Base-by-base conservation (phyloP, 140 eudicot genomes). In the Ambrosia hybrid region DNA sequence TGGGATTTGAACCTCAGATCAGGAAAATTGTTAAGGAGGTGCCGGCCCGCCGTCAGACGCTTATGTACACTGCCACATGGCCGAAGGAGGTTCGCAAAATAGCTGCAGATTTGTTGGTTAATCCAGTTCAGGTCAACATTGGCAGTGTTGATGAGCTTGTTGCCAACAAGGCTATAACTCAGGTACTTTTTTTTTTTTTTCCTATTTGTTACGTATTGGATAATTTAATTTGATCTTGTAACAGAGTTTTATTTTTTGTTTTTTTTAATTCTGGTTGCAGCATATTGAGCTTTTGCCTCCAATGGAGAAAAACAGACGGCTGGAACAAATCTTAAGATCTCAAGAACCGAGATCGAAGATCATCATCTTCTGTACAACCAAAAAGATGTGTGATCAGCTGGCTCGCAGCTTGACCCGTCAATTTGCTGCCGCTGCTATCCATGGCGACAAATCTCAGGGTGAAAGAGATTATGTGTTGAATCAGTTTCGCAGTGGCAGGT, bases 61-160 rank as follows among this genome's bases (percentile, higher is more conserved):
- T 94, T 64, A 94, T 94, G 99, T 94, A 90, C 86, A 94, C 99
- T 26, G 99, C 99, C 57, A 94, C 99, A 2, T 94, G 99, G 98
- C 98, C 98, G 0, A 93, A 93, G 70, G 97, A 93, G 78, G 98
- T 93, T 34, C 97, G 98, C 52, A 87, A 81, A 82, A 93, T 93
- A 53, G 98, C 98, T 65, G 89, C 96, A 7, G 98, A 93, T 84
- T 76, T 93, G 21, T 72, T 93, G 72, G 83, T 80, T 16, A 87
- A 84, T 70, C 98, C 98, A 4, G 82, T 90, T 65, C 98, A 93
- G 80, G 98, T 93, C 64, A 93, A 93, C 78, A 93, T 93, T 60
- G 98, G 98, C 57, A 93, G 84, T 76, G 96, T 85, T 3, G 88
- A 93, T 57, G 96, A 87, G 82, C 96, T 93, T 72, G 98, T 86